phyloP scores from a whole-genome alignment of 202 grass and related monocot species.

The Saccharum hybrid region DNA sequence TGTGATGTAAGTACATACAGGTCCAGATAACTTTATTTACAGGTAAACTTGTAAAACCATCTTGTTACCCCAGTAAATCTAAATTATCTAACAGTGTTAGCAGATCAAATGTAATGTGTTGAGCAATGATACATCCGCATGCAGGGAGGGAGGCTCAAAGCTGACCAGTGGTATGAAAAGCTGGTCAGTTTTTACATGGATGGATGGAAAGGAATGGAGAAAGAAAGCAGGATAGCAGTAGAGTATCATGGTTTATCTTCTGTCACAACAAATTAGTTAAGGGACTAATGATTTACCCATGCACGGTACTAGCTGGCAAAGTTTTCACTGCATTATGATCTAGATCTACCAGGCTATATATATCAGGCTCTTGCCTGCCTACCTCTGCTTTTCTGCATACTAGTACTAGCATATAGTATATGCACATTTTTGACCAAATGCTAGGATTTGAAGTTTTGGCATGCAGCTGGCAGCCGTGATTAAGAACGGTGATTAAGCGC shows the following conservation, averaged over 20 bases:
- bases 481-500: conserved; percentile 31
- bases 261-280: conserved; percentile 18
- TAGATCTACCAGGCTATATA: conserved; percentile 53
- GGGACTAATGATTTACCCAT: conserved; percentile 48
- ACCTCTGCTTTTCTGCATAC: conserved; percentile 30
- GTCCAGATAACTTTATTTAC: conserved; percentile 43
- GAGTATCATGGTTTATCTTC: conserved; percentile 30
- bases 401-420: not conserved
- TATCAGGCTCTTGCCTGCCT: conserved; percentile 34
- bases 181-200: conserved; percentile 49
- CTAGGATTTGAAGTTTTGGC: conserved; percentile 41
- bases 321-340: conserved; percentile 38
- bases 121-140: conserved; percentile 46
- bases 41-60: conserved; percentile 41
- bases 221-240: conserved; percentile 17
- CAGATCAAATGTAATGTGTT: conserved; percentile 34
- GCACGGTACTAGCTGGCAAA: conserved; percentile 24
- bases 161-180: conserved; percentile 45
- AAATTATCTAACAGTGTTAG: conserved; percentile 36
- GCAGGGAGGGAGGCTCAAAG: conserved; percentile 42
- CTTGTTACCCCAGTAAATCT: conserved; percentile 33
- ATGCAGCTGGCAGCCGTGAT: conserved; percentile 40
- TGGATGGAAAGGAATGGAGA: conserved; percentile 40
- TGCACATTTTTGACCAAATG: conserved; percentile 38
- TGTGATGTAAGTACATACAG: not conserved